phyloP scores from a whole-genome alignment of 768 basidiomycete genomes.

The Panus rudis region DNA sequence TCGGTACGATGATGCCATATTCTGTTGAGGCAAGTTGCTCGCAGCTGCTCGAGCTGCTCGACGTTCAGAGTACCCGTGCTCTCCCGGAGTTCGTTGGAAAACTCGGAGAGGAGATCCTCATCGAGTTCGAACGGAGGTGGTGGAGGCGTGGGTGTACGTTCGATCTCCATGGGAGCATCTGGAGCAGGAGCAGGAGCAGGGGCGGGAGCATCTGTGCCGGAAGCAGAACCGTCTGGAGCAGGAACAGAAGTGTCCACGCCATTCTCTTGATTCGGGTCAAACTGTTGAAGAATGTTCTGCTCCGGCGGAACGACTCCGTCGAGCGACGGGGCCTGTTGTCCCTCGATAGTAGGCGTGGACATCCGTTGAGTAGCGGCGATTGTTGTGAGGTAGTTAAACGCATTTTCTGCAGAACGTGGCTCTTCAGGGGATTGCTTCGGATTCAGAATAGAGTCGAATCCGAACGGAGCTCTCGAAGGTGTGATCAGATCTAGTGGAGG shows the following conservation, averaged over 20 bases:
- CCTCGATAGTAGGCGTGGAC: neutral
- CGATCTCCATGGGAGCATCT: conserved; percentile 42
- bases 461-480: conserved; percentile 15
- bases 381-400: neutral
- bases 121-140: conserved; percentile 78
- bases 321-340: neutral
- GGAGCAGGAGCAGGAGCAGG: conserved; percentile 9
- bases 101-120: conserved; percentile 36
- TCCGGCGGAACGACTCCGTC: neutral
- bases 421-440: conserved; percentile 33
- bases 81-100: conserved; percentile 43
- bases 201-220: neutral
- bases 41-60: conserved; percentile 90
- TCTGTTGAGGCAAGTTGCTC: conserved; percentile 70
- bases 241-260: neutral
- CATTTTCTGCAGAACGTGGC: conserved; percentile 14
- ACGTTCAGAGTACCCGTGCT: conserved; percentile 59
- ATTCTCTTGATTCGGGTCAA: neutral
- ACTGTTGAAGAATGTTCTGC: neutral
- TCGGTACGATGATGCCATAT: conserved; percentile 79
- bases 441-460: conserved; percentile 51
- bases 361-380: neutral
- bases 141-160: conserved; percentile 59
- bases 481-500: conserved; percentile 5
- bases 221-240: neutral